A percentile compares a stretch with the other conserved stretches of the same genome.
These are phyloP conservation scores for Scheffersomyces amazonensis DNA, from an alignment of 805 yeast species.

Conservation along the genomic window DNA sequence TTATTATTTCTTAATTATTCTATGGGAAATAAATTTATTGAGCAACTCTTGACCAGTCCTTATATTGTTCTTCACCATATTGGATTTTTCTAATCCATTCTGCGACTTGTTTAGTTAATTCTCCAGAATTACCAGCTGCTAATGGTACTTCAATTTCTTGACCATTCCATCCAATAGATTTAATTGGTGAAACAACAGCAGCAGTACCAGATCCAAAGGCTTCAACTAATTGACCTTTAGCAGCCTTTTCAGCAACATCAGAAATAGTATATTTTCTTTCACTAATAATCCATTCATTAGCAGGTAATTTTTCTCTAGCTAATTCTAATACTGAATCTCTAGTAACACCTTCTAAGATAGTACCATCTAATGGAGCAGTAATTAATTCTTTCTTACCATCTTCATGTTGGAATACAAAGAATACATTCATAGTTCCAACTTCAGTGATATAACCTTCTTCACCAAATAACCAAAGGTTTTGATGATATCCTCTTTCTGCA, in stretches of 20 bases:
- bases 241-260: constrained; percentile 77
- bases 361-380: constrained; percentile 97
- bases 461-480: constrained; percentile 95
- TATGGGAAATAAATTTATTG: too few relatives aligned
- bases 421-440: constrained; percentile 97
- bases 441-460: constrained; percentile 84
- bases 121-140: constrained; percentile 78
- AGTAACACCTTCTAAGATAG: constrained; percentile 94
- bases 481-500: constrained; percentile 88
- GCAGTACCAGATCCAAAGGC: constrained; percentile 99
- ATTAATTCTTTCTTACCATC: constrained; percentile 87
- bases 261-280: constrained; percentile 82
- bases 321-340: constrained; percentile 82
- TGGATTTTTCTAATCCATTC: constrained; percentile 89
- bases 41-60: constrained; percentile 47
- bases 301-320: constrained; percentile 72
- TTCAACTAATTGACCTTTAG: constrained; percentile 81
- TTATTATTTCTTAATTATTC: constrained; percentile 1
- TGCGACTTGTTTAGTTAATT: constrained; percentile 73
- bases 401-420: constrained; percentile 69
- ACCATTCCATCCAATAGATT: constrained; percentile 79
- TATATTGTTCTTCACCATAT: constrained; percentile 78
- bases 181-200: constrained; percentile 93
- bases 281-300: constrained; percentile 74
- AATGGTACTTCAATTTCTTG: constrained; percentile 74